Evolutionary conservation across 371 early-diverging fungal genomes (phyloP).

Genomic region (Actinomortierella wolfii): DNA sequence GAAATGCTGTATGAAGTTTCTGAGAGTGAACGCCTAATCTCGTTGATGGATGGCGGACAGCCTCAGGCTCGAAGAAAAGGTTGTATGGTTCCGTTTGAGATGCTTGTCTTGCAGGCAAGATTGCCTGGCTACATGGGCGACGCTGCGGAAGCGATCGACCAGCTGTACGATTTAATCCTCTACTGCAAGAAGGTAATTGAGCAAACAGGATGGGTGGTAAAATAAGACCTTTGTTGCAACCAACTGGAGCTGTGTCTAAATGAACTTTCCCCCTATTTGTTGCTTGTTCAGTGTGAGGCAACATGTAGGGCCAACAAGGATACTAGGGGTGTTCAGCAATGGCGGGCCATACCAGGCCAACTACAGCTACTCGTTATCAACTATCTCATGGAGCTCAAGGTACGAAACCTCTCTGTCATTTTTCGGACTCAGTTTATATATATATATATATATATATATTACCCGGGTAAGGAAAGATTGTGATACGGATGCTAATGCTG

Average conservation of each 20-base stretch:
- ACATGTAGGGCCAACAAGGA: slow-evolving; percentile 25
- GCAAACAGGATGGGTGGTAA: not conserved
- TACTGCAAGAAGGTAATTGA: slow-evolving; percentile 54
- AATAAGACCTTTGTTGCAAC: too few relatives aligned
- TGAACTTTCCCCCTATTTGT: not conserved
- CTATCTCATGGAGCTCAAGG: slow-evolving; percentile 51
- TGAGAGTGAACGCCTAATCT: not conserved
- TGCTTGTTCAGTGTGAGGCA: slow-evolving; percentile 23
- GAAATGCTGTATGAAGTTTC: slow-evolving; percentile 7
- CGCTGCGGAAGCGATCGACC: slow-evolving; percentile 52
- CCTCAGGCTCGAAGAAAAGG: slow-evolving; percentile 17
- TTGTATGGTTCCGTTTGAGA: slow-evolving; percentile 60
- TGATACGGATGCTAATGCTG: too few relatives aligned
- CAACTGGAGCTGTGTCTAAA: too few relatives aligned
- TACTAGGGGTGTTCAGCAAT: slow-evolving; percentile 33
- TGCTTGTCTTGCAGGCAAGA: slow-evolving; percentile 56
- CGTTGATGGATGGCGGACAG: not conserved
- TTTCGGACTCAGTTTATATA: too few relatives aligned
- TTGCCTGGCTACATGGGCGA: slow-evolving; percentile 58
- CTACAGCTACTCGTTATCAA: slow-evolving; percentile 59
- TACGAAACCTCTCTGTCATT: not conserved
- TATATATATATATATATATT: too few relatives aligned
- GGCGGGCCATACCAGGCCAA: slow-evolving; percentile 56
- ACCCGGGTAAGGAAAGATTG: too few relatives aligned
- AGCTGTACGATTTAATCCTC: slow-evolving; percentile 55